Conservation (phyloP, 331 rosid species). For the Acacia concinna region DNA sequence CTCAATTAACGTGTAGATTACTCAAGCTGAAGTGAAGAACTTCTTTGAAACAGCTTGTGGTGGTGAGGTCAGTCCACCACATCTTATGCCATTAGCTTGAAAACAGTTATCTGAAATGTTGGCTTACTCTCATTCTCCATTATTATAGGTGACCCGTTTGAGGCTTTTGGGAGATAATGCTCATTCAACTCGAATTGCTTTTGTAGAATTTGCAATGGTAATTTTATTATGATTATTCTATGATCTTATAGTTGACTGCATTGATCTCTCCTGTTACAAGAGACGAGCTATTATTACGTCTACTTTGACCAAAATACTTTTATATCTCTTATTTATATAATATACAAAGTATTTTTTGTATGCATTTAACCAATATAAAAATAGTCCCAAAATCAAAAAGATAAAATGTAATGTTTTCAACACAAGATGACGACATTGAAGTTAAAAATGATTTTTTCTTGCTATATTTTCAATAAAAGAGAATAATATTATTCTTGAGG, state of each 20-base stretch:
- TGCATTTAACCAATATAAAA: no score
- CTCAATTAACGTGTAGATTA: neutral
- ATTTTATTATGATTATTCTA: neutral
- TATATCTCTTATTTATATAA: neutral
- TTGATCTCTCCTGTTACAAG: neutral
- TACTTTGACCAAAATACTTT: neutral
- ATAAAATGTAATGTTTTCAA: neutral
- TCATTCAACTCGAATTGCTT: slow-evolving; percentile 20
- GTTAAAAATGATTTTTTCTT: neutral
- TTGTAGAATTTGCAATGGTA: slow-evolving; percentile 24
- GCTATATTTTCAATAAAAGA: neutral
- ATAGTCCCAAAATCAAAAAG: neutral
- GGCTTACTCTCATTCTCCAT: neutral
- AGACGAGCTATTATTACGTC: neutral
- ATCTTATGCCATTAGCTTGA: neutral
- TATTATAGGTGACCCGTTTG: slow-evolving; percentile 14
- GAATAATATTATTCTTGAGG: no score
- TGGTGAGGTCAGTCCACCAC: slow-evolving; percentile 12
- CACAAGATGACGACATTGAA: neutral
- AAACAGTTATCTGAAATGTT: neutral
- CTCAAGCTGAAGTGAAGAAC: slow-evolving; percentile 20
- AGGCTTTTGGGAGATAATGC: slow-evolving; percentile 17
- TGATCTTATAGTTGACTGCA: neutral
- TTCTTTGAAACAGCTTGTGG: slow-evolving; percentile 13
- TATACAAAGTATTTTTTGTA: neutral